Conservation (phyloP, 352 stramenopile species). For the Aphanomyces cochlioides region DNA sequence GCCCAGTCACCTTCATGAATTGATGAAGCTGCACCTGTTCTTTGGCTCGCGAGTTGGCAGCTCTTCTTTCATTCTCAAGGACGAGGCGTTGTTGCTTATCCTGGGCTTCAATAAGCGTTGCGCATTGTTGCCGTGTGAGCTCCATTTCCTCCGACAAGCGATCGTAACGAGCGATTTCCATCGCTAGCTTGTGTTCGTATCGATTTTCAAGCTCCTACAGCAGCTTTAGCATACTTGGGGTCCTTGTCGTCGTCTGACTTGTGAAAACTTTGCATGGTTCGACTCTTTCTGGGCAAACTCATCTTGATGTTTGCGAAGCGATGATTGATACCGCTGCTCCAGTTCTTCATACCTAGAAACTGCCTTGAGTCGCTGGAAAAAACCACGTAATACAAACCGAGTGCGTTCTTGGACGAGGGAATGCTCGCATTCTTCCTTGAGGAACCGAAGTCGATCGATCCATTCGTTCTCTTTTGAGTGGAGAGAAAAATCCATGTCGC, state of each 20-base stretch:
- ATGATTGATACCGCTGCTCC: slow-evolving; percentile 62
- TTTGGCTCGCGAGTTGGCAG: slow-evolving; percentile 58
- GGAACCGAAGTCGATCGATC: slow-evolving; percentile 69
- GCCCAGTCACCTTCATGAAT: not conserved
- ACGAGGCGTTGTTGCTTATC: slow-evolving; percentile 59
- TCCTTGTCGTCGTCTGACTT: slow-evolving; percentile 5
- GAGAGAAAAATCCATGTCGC: slow-evolving; percentile 77
- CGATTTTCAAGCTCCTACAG: slow-evolving; percentile 89
- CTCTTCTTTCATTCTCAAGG: slow-evolving; percentile 62
- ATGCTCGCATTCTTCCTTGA: slow-evolving; percentile 75
- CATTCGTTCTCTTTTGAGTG: slow-evolving; percentile 86
- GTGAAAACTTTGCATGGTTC: slow-evolving; percentile 57
- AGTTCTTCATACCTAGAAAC: slow-evolving; percentile 62
- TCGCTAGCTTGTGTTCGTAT: slow-evolving; percentile 88
- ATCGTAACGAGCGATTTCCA: slow-evolving; percentile 87
- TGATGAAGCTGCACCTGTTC: slow-evolving; percentile 39
- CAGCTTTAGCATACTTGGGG: slow-evolving; percentile 8
- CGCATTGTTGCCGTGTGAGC: slow-evolving; percentile 84
- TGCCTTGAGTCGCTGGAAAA: slow-evolving; percentile 11
- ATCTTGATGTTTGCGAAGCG: slow-evolving; percentile 64
- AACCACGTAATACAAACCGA: slow-evolving; percentile 24
- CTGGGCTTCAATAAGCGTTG: slow-evolving; percentile 78
- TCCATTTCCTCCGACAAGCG: slow-evolving; percentile 84
- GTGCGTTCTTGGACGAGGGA: slow-evolving; percentile 72
- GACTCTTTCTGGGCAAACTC: slow-evolving; percentile 72